Evolutionary conservation across 2,329 filamentous ascomycete species (phyloP), one percentile per base, ranked within the genome.

Genomic region (Didymella exigua): DNA sequence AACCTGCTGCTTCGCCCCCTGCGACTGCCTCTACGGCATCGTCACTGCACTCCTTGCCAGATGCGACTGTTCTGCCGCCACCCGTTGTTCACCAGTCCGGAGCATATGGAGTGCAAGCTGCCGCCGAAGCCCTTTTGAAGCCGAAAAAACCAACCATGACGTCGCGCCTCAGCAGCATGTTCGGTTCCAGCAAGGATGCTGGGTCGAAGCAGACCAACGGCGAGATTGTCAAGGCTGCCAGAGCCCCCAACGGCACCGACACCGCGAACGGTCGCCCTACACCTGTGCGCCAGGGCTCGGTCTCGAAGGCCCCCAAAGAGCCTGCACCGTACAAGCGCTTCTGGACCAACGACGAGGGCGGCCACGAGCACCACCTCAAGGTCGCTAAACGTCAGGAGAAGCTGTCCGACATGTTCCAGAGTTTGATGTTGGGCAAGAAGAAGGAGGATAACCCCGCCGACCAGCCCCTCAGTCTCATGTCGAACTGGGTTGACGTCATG

Each of bases 361-460:
- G 86, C 30, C 95, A 99, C 70, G 88, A 90, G 68, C 95, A 99
- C 73, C 86, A 91, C 66, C 86, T 99, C 60, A 95, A 91, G 78
- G 93, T 90, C 58, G 90, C 90, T 57, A 91, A 91, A 73, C 86
- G 95, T 53, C 93, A 99, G 75, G 93, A 99, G 77, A 98, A 97
- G 78, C 82, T 99, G 51, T 89, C 90, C 18, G 92, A 96, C 74
- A 90, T 98, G 86, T 89, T 96, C 76, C 89, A 92, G 65, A 88
- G 89, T 64, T 84, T 97, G 66, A 83, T 98, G 48, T 81, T 82
- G 53, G 91, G 91, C 61, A 91, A 90, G 76, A 93, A 91, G 77
- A 89, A 90, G 71, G 90, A 93, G 59, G 82, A 85, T 14, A 78
- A 80, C 18, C 82, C 86, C 59, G 81, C 84, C 24, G 90, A 95